Evolutionary conservation across 2,329 filamentous ascomycete genomes (phyloP).

Genomic region (Rutstroemia sydowiana): DNA sequence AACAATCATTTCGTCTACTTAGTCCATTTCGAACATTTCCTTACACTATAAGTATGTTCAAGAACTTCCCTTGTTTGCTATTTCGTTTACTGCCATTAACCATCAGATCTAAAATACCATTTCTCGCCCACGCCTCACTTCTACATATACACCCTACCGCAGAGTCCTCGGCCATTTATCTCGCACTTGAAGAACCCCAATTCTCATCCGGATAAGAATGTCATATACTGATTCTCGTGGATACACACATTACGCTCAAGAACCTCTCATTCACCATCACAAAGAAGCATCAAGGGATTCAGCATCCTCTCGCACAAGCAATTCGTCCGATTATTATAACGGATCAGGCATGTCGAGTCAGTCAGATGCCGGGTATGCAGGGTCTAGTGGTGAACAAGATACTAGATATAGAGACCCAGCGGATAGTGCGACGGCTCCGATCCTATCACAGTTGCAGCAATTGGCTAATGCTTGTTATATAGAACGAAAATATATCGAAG

Average conservation of each 20-base stretch:
- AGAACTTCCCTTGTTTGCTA: background rate
- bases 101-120: background rate
- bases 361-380: background rate
- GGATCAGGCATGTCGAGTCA: background rate
- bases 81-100: constrained; percentile 4
- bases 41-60: background rate
- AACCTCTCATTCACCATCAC: background rate
- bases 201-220: background rate
- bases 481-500: constrained; percentile 2
- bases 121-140: background rate
- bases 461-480: background rate
- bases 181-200: background rate
- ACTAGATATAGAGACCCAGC: background rate
- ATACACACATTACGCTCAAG: background rate
- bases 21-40: background rate
- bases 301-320: background rate
- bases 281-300: background rate
- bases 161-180: background rate
- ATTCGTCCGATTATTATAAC: background rate
- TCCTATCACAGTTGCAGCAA: background rate
- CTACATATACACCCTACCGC: background rate
- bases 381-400: background rate
- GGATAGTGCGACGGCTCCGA: background rate
- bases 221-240: constrained; percentile 3
- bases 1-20: too few species aligned